Evolutionary conservation across 495 filamentous ascomycete genomes (phyloP).

Genomic region (Amorphotheca resinae): DNA sequence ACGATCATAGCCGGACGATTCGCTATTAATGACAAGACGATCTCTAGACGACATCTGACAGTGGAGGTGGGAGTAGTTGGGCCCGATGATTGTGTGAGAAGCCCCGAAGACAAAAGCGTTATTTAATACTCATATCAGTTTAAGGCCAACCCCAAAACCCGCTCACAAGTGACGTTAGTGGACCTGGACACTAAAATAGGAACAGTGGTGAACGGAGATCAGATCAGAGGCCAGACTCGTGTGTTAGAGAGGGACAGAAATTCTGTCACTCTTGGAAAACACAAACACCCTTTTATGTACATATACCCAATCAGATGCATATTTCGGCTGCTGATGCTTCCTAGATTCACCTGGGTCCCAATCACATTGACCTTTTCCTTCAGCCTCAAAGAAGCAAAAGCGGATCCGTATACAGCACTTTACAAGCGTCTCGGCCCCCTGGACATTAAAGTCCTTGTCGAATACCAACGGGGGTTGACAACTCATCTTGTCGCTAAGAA

Average conservation of each 20-base stretch:
- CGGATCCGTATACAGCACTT: constrained; percentile 51
- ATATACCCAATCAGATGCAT: neutral
- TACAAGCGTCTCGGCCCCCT: constrained; percentile 59
- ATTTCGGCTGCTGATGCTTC: constrained; percentile 5
- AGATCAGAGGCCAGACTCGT: constrained; percentile 43
- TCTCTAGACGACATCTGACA: constrained; percentile 83
- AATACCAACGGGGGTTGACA: constrained; percentile 56
- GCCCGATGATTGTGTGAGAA: constrained; percentile 56
- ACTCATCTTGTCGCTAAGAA: constrained; percentile 85
- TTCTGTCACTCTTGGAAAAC: constrained; percentile 53
- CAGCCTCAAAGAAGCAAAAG: constrained; percentile 57
- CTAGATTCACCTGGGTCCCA: constrained; percentile 61
- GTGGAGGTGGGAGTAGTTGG: constrained; percentile 56
- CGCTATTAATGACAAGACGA: constrained; percentile 55
- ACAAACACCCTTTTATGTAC: constrained; percentile 40
- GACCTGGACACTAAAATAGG: constrained; percentile 70
- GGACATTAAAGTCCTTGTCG: constrained; percentile 71
- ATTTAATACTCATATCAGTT: constrained; percentile 2
- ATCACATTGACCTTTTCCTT: constrained; percentile 74
- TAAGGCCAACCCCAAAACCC: constrained; percentile 45
- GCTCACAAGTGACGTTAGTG: constrained; percentile 50
- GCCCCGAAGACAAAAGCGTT: neutral
- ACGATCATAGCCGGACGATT: constrained; percentile 36
- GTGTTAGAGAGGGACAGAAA: constrained; percentile 45
- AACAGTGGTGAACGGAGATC: constrained; percentile 60